Percentiles rank a stretch among this genome's conserved stretches.
Conservation (phyloP, 2,329 filamentous ascomycete species). For the Colletotrichum tropicale region DNA sequence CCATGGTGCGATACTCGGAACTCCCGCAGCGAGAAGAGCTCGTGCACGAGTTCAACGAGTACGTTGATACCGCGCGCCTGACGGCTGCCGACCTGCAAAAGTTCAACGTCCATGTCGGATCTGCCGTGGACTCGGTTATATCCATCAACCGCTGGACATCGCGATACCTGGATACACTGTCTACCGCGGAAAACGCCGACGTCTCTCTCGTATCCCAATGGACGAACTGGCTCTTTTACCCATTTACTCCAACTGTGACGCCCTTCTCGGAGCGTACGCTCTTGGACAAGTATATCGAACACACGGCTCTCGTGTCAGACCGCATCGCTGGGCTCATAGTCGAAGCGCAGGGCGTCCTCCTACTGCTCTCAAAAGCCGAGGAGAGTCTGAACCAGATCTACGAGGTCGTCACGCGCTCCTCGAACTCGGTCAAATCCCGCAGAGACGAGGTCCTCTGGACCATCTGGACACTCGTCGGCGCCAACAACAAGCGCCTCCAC, state of each 20-base stretch:
- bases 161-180: conserved; percentile 69
- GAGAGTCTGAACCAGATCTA: conserved; percentile 73
- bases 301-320: conserved; percentile 72
- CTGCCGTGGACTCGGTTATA: conserved; percentile 76
- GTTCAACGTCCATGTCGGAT: conserved; percentile 79
- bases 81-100: conserved; percentile 71
- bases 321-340: conserved; percentile 71
- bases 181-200: conserved; percentile 30
- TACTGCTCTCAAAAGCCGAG: conserved; percentile 70
- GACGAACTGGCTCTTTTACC: conserved; percentile 55
- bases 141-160: conserved; percentile 79
- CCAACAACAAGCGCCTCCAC: conserved; percentile 64
- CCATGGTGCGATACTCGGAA: conserved; percentile 72
- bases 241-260: conserved; percentile 60
- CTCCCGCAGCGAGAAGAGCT: conserved; percentile 73
- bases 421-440: conserved; percentile 59
- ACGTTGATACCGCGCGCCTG: conserved; percentile 70
- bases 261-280: conserved; percentile 66
- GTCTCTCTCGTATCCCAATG: conserved; percentile 43
- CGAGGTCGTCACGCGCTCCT: conserved; percentile 69
- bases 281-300: conserved; percentile 76
- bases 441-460: conserved; percentile 71
- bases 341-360: conserved; percentile 72
- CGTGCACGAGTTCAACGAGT: conserved; percentile 76
- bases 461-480: conserved; percentile 78